Percentiles rank a stretch among this genome's conserved stretches.
Evolutionary conservation across 495 filamentous ascomycete species (phyloP).

Genomic region (Daldinia concentrica): DNA sequence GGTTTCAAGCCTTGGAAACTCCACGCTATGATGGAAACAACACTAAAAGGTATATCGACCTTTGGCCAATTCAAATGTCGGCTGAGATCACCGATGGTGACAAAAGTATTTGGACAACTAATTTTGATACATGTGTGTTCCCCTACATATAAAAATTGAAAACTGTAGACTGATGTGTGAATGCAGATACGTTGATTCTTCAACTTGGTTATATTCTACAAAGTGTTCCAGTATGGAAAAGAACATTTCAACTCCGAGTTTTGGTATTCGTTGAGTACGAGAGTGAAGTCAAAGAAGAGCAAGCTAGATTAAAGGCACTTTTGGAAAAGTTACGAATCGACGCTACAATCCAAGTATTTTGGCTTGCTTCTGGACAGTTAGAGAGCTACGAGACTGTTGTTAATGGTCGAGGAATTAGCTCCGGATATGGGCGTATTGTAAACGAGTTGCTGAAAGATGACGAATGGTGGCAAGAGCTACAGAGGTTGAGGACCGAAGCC

Average conservation of each 20-base stretch:
- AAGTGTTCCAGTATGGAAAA: constrained; percentile 86
- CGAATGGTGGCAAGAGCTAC: constrained; percentile 86
- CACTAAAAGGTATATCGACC: constrained; percentile 81
- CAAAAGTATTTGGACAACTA: constrained; percentile 81
- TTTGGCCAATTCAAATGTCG: constrained; percentile 89
- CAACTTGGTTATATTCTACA: constrained; percentile 86
- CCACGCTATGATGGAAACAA: constrained; percentile 65
- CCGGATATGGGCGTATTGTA: constrained; percentile 62
- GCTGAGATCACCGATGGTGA: constrained; percentile 74
- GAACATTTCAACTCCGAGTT: constrained; percentile 76
- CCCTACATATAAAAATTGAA: background rate
- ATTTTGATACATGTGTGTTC: constrained; percentile 83
- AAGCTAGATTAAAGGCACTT: constrained; percentile 74
- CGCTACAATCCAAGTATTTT: constrained; percentile 81
- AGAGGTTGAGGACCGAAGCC: constrained; percentile 64
- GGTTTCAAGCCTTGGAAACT: constrained; percentile 79
- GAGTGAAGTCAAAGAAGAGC: constrained; percentile 82
- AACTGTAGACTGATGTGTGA: background rate
- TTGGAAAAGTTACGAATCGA: constrained; percentile 84
- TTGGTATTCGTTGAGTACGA: constrained; percentile 91
- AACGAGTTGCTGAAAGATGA: constrained; percentile 70
- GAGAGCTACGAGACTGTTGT: constrained; percentile 81
- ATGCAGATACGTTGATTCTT: constrained; percentile 77
- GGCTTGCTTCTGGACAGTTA: constrained; percentile 78
- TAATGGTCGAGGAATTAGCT: constrained; percentile 63